Percentiles rank a stretch among this genome's conserved stretches.
These are phyloP conservation scores for Sphenostylis stenocarpa DNA, from an alignment of 306 rosid species.

Conservation along the genomic window DNA sequence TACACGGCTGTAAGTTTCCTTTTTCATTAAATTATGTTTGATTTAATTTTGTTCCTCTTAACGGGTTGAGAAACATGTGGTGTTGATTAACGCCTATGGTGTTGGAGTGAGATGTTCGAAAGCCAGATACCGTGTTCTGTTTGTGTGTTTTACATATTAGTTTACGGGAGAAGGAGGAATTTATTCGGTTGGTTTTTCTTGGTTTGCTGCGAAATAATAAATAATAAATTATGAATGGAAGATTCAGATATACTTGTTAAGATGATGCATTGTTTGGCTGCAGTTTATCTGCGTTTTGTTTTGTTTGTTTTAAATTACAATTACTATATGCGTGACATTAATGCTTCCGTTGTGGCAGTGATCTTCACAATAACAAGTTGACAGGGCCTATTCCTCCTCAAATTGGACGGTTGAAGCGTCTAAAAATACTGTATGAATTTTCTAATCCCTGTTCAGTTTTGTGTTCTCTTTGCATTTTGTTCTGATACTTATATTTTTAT, in stretches of 20 bases:
- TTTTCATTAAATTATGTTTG: neutral
- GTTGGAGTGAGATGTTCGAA: slow-evolving; percentile 14
- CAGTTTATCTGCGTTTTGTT: neutral
- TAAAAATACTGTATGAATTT: slow-evolving; percentile 70
- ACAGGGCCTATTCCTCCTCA: slow-evolving; percentile 99
- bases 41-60: neutral
- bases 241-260: neutral
- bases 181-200: neutral
- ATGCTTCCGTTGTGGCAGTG: slow-evolving; percentile 53
- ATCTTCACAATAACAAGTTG: slow-evolving; percentile 95
- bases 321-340: neutral
- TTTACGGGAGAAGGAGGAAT: neutral
- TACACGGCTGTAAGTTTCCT: slow-evolving; percentile 73
- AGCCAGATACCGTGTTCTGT: neutral
- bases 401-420: slow-evolving; percentile 94
- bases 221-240: neutral
- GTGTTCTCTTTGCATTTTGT: neutral
- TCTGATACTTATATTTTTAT: slow-evolving; percentile 8
- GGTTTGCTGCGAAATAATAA: neutral
- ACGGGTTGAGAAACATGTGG: neutral
- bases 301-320: neutral
- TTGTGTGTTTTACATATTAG: neutral
- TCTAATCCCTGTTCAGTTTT: slow-evolving; percentile 20
- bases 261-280: slow-evolving; percentile 8
- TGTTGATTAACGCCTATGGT: neutral